Conservation (phyloP, 768 basidiomycete species). For the Grammothele lineata region DNA sequence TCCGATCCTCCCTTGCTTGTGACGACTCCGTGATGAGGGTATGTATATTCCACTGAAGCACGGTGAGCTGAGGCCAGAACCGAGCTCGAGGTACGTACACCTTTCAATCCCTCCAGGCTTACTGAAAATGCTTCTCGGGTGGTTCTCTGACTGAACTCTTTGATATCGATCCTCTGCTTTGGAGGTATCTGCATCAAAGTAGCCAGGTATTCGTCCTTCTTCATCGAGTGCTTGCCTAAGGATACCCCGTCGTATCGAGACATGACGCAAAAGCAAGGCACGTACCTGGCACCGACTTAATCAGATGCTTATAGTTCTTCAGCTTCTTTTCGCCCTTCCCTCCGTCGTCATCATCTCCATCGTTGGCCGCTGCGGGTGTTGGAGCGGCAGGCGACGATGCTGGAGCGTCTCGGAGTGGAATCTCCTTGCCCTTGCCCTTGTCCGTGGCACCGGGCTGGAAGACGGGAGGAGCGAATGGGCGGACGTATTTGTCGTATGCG, state of each 20-base stretch:
- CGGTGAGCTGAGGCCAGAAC: constrained; percentile 14
- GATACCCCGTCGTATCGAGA: constrained; percentile 1
- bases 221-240: constrained; percentile 73
- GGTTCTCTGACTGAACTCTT: constrained; percentile 59
- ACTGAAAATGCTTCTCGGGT: constrained; percentile 72
- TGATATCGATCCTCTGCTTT: constrained; percentile 63
- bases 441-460: constrained; percentile 20
- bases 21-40: constrained; percentile 61
- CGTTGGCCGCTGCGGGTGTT: constrained; percentile 36
- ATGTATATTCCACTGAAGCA: constrained; percentile 59
- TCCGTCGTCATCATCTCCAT: constrained; percentile 50
- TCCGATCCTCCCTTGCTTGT: constrained; percentile 74
- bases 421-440: constrained; percentile 28
- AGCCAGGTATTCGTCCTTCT: constrained; percentile 71
- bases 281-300: constrained; percentile 71
- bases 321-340: constrained; percentile 64
- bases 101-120: constrained; percentile 67
- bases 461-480: constrained; percentile 40
- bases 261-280: constrained; percentile 8
- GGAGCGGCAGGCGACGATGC: constrained; percentile 23
- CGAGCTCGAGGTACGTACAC: constrained; percentile 42
- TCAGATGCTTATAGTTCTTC: constrained; percentile 77
- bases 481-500: constrained; percentile 81
- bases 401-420: constrained; percentile 13
- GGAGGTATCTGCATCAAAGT: constrained; percentile 64